A percentile compares a stretch with the other conserved stretches of the same genome.
Evolutionary conservation across 257 asterid genomes (phyloP).

Genomic region (Capsicum rhomboideum): DNA sequence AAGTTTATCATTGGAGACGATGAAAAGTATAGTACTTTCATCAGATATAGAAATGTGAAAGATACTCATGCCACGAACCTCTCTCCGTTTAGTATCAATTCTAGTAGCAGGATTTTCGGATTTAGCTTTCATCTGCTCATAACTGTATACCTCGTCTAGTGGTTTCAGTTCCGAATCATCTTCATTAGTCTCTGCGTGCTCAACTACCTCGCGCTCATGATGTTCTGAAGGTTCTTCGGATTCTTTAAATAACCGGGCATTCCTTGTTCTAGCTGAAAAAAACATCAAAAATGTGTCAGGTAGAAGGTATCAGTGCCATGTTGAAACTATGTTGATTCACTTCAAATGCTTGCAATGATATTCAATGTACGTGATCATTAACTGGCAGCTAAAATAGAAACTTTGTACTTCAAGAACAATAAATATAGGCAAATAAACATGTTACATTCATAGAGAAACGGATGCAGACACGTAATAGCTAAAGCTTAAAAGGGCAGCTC

Average conservation of each 20-base stretch:
- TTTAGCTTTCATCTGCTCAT: conserved; percentile 74
- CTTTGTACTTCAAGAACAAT: too few species aligned
- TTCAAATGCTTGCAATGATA: too few species aligned
- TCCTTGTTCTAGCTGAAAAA: not conserved
- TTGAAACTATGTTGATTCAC: not conserved
- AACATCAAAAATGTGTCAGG: not conserved
- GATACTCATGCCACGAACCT: conserved; percentile 39
- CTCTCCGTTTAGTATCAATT: conserved; percentile 84
- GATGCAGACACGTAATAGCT: too few species aligned
- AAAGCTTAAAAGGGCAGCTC: too few species aligned
- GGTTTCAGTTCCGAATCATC: conserved; percentile 24
- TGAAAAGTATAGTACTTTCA: not conserved
- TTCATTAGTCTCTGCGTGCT: conserved; percentile 41
- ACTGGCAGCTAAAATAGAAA: too few species aligned
- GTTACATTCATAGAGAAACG: too few species aligned
- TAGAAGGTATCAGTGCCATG: not conserved
- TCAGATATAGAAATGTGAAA: not conserved
- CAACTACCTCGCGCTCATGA: conserved; percentile 25
- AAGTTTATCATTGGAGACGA: not conserved
- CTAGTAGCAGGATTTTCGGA: conserved; percentile 79
- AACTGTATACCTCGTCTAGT: conserved; percentile 44
- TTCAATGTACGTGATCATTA: too few species aligned
- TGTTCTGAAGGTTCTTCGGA: conserved; percentile 36
- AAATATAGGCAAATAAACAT: too few species aligned
- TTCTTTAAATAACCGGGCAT: conserved; percentile 30